Evolutionary conservation across 2,329 filamentous ascomycete species (phyloP), one percentile per base, ranked within the genome.

Genomic region (Alternaria conjuncta): DNA sequence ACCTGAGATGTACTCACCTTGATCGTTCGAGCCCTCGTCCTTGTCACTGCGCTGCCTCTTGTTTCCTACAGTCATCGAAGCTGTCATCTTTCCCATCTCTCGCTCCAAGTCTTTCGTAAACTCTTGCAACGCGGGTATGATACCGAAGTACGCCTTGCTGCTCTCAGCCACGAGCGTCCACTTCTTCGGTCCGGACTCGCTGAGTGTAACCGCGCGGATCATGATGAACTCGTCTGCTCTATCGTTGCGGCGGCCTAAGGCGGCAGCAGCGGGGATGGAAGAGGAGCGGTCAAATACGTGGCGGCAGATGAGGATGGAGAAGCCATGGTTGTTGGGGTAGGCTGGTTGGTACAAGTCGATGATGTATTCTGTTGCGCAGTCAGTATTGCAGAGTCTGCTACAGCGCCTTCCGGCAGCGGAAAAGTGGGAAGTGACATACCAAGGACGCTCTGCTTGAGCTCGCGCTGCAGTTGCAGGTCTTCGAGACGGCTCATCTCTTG

Each of bases 101-200:
- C 57, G 36, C 53, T 61, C 57, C 57, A 61, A 23, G 11, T 60
- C 57, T 28, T 60, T 64, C 4, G 44, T 18, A 4, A 64, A 61
- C 15, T 57, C 57, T 28, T 64, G 53, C 45, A 60, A 41, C 36
- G 54, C 57, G 18, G 47, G 28, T 6, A 36, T 15, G 21, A 64
- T 54, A 15, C 44, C 36, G n/a, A 26, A 57, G 15, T 21, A 30
- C 12, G 25, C 18, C 20, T 8, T 46, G 18, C 45, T 53, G 20
- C 32, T 55, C 53, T 61, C 51, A 6, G 54, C 47, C 12, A 61
- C 20, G 5, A 64, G 11, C 44, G 47, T 60, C 53, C 57, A 64
- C 20, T 53, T 36, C 7, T 32, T 32, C 3, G 53, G 20, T 18
- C 45, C 21, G 18, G 59, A 41, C 30, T 58, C 30, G 4, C 30